These are phyloP conservation scores for Trichomonascaceae sp. DNA, from an alignment of 1,139 yeast genomes.

Conservation along the genomic window DNA sequence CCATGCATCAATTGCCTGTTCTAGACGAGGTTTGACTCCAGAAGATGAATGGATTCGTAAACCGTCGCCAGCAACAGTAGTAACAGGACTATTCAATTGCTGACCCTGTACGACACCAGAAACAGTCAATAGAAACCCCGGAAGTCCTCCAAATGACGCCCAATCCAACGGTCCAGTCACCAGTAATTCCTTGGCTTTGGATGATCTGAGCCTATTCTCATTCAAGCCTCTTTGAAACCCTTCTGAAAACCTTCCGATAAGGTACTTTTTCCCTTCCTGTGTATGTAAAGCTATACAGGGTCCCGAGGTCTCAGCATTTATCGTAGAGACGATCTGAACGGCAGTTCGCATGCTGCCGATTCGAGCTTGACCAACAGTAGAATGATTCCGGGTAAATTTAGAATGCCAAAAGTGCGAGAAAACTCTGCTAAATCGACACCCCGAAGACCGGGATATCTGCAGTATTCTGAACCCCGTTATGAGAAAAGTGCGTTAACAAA, in stretches of 20 bases:
- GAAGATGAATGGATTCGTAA: constrained; percentile 4
- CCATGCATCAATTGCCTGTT: constrained; percentile 71
- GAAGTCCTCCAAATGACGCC: constrained; percentile 79
- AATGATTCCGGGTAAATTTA: neutral
- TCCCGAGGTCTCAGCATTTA: constrained; percentile 6
- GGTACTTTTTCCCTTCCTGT: constrained; percentile 49
- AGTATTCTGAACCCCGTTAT: neutral
- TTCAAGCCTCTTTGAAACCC: constrained; percentile 73
- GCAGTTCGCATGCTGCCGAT: constrained; percentile 21
- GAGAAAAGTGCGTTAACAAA: neutral
- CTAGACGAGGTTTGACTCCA: constrained; percentile 30
- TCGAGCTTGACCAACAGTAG: constrained; percentile 1
- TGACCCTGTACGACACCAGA: constrained; percentile 68
- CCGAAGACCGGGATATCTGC: constrained; percentile 1
- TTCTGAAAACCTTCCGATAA: constrained; percentile 79
- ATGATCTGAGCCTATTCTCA: constrained; percentile 30
- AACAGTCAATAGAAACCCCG: constrained; percentile 80
- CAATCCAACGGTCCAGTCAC: constrained; percentile 70
- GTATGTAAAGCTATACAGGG: constrained; percentile 54
- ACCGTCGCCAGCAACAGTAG: constrained; percentile 4
- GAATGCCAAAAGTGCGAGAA: neutral
- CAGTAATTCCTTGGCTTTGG: constrained; percentile 57
- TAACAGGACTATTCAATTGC: constrained; percentile 40
- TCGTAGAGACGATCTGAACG: constrained; percentile 21
- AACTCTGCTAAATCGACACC: neutral